phyloP scores from a whole-genome alignment of 352 stramenopile genomes.

The Phytophthora boehmeriae region DNA sequence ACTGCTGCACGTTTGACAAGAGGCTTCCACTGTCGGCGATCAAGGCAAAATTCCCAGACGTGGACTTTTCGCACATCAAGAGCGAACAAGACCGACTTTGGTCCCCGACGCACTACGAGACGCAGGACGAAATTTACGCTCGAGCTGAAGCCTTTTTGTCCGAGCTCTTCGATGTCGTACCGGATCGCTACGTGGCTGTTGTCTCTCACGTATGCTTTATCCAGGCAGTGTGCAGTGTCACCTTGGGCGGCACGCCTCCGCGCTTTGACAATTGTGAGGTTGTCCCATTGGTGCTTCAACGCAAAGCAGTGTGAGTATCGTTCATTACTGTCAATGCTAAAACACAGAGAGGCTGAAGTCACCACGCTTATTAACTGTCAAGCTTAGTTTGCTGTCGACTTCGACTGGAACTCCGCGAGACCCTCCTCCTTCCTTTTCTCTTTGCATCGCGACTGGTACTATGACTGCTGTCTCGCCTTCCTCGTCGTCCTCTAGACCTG shows the following conservation, averaged over 20 bases:
- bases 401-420: constrained; percentile 14
- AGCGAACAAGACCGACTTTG: constrained; percentile 63
- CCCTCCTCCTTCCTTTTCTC: constrained; percentile 17
- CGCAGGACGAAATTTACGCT: constrained; percentile 39
- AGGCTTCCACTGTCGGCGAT: constrained; percentile 48
- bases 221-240: neutral
- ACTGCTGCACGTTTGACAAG: constrained; percentile 73
- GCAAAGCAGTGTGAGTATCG: too few species aligned
- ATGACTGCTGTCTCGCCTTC: constrained; percentile 11
- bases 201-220: neutral
- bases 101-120: constrained; percentile 60
- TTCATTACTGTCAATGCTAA: too few species aligned
- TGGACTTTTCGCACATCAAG: constrained; percentile 62
- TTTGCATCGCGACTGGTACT: constrained; percentile 14
- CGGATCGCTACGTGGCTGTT: too few species aligned
- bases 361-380: neutral
- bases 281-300: too few species aligned
- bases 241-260: neutral
- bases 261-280: too few species aligned
- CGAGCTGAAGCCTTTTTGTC: neutral
- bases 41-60: constrained; percentile 53
- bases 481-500: constrained; percentile 16
- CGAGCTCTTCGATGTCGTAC: neutral
- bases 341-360: too few species aligned
- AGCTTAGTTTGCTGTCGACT: constrained; percentile 3